Evolutionary conservation across 306 rosid species (phyloP), one percentile per base, ranked within the genome.

Genomic region (Casuarina cunninghamiana): DNA sequence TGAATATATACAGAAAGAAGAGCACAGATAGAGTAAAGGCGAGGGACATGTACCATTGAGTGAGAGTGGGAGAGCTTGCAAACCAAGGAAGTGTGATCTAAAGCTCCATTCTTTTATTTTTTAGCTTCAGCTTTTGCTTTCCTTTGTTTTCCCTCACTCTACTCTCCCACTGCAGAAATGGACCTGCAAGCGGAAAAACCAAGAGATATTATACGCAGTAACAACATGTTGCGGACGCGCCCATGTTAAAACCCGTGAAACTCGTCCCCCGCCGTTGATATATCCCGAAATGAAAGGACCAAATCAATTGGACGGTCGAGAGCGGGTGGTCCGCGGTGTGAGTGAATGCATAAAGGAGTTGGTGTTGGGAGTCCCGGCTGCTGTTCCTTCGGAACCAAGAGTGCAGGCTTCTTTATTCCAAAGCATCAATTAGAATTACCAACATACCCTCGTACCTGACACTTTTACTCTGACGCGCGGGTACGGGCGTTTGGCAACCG

Each of bases 371-470:
- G 89, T 86, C 86, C 86, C 75, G 50, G 72, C 85, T 9, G 88
- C 71, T 83, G 85, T 92, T 82, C 79, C 96, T 90, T 92, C 84
- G 74, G 86, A 84, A 75, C 69, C 84, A 90, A 90, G 96, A 75
- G 90, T 86, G 69, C 79, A 58, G 21, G 73, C 32, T 80, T 83
- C 87, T 85, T 90, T 90, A 88, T 84, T 83, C 86, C 65, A 17
- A 88, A 86, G 89, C 84, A 86, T 87, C 1, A 0, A 0, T 5
- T 3, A 12, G 76, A 89, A 77, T 83, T 69, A 81, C 88, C 3
- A 4, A n/a, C 3, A 0, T 74, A 1, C 58, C 88, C 75, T 78
- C 53, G 1, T 0, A 5, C 17, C 39, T 51, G 10, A 26, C 2
- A 10, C 48, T 66, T 41, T 42, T 66, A 83, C 84, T 35, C 8